Evolutionary conservation across 2,329 filamentous ascomycete genomes (phyloP).

Genomic region (Scleromitrula shiraiana): DNA sequence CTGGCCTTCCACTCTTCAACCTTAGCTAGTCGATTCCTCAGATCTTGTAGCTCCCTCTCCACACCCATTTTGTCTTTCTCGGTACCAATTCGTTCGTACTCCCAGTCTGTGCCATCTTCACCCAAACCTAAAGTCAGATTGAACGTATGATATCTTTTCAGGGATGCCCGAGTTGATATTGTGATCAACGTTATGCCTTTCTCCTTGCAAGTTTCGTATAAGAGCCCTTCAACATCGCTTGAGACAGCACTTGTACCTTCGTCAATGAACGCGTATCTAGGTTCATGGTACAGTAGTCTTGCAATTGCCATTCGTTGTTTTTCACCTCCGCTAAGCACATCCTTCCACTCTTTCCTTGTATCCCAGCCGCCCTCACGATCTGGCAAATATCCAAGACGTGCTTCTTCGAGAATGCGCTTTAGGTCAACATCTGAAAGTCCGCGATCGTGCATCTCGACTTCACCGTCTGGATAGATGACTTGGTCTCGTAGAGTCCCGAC

Average conservation of each 20-base stretch:
- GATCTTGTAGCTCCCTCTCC: constrained; percentile 80
- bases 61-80: constrained; percentile 88
- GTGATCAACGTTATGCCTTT: constrained; percentile 93
- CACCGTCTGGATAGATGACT: constrained; percentile 94
- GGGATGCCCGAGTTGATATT: constrained; percentile 84
- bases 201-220: constrained; percentile 91
- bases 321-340: constrained; percentile 92
- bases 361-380: constrained; percentile 95
- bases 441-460: constrained; percentile 83
- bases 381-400: constrained; percentile 79
- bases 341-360: constrained; percentile 96
- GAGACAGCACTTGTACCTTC: constrained; percentile 93
- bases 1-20: constrained; percentile 80
- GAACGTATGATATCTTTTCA: constrained; percentile 93
- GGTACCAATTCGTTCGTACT: constrained; percentile 88
- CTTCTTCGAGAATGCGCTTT: constrained; percentile 69
- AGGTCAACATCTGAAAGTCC: constrained; percentile 73
- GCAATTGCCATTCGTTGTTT: constrained; percentile 95
- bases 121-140: constrained; percentile 81
- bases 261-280: constrained; percentile 87
- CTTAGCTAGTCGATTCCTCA: constrained; percentile 69
- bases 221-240: constrained; percentile 83
- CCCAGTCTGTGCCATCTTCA: constrained; percentile 77
- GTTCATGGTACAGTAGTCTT: constrained; percentile 86
- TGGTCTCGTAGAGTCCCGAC: constrained; percentile 92